Evolutionary conservation across 495 filamentous ascomycete genomes (phyloP).

Genomic region (Rostrohypoxylon terebratum): DNA sequence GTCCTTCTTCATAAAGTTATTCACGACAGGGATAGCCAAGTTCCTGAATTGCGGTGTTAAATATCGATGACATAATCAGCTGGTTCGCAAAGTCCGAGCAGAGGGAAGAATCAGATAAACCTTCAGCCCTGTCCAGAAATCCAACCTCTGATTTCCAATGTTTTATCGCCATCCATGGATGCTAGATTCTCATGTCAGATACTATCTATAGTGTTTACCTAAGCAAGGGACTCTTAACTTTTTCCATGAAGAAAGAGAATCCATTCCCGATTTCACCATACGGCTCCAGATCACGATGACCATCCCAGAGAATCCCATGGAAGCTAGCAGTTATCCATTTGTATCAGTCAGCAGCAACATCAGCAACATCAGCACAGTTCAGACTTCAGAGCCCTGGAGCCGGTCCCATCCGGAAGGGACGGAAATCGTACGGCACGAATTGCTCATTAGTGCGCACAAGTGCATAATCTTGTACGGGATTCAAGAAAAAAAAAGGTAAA

Average conservation of each 20-base stretch:
- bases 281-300: neutral
- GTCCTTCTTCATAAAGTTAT: neutral
- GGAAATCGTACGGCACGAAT: slow-evolving; percentile 17
- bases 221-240: neutral
- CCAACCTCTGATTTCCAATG: neutral
- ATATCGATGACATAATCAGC: slow-evolving; percentile 1
- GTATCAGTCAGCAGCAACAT: neutral
- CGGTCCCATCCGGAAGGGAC: slow-evolving; percentile 26
- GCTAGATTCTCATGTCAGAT: slow-evolving; percentile 9
- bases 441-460: slow-evolving; percentile 4
- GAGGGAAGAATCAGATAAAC: neutral
- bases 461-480: slow-evolving; percentile 31
- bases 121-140: neutral
- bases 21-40: slow-evolving; percentile 4
- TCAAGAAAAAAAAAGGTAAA: slow-evolving; percentile 6
- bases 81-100: neutral
- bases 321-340: neutral
- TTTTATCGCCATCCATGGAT: neutral
- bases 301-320: slow-evolving; percentile 19
- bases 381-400: neutral
- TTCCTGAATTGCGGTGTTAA: neutral
- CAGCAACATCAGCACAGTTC: too few relatives aligned
- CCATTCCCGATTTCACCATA: neutral
- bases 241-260: neutral
- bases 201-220: neutral